phyloP scores from a whole-genome alignment of 257 asterid genomes.

The Parsonsia alboflavescens region DNA sequence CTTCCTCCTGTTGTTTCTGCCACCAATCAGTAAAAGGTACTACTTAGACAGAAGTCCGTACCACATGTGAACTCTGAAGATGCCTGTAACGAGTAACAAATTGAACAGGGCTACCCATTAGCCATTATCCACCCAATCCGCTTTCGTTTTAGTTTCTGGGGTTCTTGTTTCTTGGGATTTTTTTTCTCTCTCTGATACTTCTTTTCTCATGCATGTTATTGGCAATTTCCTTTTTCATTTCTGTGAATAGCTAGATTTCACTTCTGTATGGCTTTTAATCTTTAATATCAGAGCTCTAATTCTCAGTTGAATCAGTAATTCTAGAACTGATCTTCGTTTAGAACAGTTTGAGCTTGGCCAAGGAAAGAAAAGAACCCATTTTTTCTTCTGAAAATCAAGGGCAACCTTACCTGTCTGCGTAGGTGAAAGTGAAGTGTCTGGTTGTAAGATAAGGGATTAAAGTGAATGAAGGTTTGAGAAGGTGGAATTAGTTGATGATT shows the following conservation, averaged over 20 bases:
- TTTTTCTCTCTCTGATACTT: background rate
- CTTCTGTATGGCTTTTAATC: background rate
- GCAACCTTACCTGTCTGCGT: background rate
- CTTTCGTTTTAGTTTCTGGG: background rate
- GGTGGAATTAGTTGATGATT: background rate
- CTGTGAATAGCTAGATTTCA: background rate
- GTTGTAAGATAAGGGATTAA: background rate
- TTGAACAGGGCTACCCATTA: background rate
- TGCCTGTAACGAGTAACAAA: background rate
- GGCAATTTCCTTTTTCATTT: background rate
- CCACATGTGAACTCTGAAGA: background rate
- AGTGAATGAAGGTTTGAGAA: background rate
- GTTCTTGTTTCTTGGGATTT: background rate
- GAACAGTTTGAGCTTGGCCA: no score
- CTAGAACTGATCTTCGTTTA: background rate
- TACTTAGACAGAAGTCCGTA: background rate
- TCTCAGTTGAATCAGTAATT: background rate
- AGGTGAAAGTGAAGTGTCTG: background rate
- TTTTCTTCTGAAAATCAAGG: background rate
- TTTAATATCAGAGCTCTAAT: background rate
- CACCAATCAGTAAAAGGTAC: background rate
- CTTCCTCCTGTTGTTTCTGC: background rate
- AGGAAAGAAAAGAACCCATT: no score
- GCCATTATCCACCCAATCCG: background rate
- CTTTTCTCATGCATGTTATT: background rate